Percentiles rank a stretch among this genome's conserved stretches.
These are phyloP conservation scores for Polygonum maritimum DNA, from an alignment of 148 eudicot species.

Conservation along the genomic window DNA sequence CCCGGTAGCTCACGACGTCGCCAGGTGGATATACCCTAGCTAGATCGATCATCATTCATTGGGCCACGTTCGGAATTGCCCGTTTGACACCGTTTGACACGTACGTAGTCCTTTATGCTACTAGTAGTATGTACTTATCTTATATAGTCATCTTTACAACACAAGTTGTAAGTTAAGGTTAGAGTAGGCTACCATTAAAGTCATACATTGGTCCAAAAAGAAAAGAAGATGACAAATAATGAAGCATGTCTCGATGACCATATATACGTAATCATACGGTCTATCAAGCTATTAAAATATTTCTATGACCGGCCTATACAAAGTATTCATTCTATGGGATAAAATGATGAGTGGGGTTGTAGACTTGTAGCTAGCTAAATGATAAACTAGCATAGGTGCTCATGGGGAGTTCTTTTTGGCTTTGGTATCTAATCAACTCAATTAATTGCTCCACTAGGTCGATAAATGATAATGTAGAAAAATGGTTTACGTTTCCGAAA, in stretches of 20 bases:
- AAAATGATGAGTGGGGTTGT: not conserved
- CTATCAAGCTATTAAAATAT: not conserved
- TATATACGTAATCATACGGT: not conserved
- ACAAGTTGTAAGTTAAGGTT: too few relatives aligned
- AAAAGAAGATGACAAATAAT: not conserved
- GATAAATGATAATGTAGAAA: not conserved
- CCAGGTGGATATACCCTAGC: too few relatives aligned
- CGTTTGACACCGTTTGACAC: too few relatives aligned
- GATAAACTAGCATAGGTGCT: not conserved
- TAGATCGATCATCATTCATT: too few relatives aligned
- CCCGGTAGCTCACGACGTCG: not conserved
- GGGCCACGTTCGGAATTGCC: too few relatives aligned
- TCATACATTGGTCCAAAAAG: too few relatives aligned
- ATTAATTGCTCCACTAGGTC: too few relatives aligned
- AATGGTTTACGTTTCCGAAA: too few relatives aligned
- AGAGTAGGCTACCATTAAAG: too few relatives aligned
- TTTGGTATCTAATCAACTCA: not conserved
- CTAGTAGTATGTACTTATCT: too few relatives aligned
- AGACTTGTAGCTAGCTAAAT: constrained; percentile 4
- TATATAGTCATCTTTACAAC: too few relatives aligned
- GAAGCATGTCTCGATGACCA: not conserved
- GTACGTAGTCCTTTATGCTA: too few relatives aligned
- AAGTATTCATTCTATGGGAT: not conserved
- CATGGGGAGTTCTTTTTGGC: not conserved
- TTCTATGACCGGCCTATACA: not conserved